These are phyloP conservation scores for Metschnikowia kunwiensis DNA, from an alignment of 805 yeast species.

Conservation along the genomic window DNA sequence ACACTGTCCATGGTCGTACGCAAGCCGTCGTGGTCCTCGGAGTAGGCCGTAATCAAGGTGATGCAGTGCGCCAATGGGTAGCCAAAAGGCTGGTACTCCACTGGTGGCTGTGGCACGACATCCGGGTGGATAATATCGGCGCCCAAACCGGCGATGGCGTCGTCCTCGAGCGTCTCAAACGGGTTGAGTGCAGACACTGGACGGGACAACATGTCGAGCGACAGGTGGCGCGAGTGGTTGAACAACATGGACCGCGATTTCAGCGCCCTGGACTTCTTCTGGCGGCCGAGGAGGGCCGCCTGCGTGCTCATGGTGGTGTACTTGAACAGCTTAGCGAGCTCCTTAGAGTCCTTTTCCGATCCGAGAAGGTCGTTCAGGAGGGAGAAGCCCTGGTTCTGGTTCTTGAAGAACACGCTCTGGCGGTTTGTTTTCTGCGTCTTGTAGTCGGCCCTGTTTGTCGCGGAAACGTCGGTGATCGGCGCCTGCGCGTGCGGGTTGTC, in stretches of 20 bases:
- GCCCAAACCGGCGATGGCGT: conserved; percentile 46
- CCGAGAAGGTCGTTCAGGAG: not conserved
- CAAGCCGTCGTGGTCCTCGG: conserved; percentile 85
- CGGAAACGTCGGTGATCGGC: conserved; percentile 47
- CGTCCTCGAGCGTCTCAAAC: conserved; percentile 31
- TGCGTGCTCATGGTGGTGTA: conserved; percentile 69
- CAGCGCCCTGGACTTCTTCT: conserved; percentile 18
- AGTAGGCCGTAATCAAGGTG: conserved; percentile 78
- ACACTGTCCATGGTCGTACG: conserved; percentile 88
- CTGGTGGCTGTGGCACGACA: conserved; percentile 88
- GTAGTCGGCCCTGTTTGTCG: conserved; percentile 50
- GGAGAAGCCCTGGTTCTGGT: conserved; percentile 25
- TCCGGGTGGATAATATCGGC: conserved; percentile 66
- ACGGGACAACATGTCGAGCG: conserved; percentile 33
- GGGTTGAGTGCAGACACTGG: conserved; percentile 31
- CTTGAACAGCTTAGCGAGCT: conserved; percentile 36
- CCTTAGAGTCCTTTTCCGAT: conserved; percentile 21
- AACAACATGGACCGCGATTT: conserved; percentile 17
- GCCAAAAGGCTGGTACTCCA: conserved; percentile 74
- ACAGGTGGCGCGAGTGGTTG: conserved; percentile 22
- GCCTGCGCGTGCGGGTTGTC: conserved; percentile 41
- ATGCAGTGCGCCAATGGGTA: conserved; percentile 55
- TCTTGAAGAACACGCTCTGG: conserved; percentile 41
- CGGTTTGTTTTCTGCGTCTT: conserved; percentile 34
- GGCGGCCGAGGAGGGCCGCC: conserved; percentile 36